phyloP scores from a whole-genome alignment of 2,329 filamentous ascomycete genomes.

The Orbilia oligospora region DNA sequence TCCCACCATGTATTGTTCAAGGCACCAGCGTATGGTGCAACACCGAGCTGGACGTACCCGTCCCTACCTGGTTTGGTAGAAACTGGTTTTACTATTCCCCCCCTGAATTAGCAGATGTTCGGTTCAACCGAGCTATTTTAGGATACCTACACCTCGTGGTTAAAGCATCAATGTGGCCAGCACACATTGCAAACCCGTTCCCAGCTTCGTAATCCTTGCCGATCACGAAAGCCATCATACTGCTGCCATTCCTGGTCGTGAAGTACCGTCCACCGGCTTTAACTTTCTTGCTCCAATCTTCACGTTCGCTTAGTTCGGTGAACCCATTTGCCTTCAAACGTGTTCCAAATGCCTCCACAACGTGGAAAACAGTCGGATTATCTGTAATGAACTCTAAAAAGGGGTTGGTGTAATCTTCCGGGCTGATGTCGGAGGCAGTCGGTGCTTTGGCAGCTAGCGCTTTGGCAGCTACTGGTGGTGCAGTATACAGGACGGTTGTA shows the following conservation, averaged over 20 bases:
- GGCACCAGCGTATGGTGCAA: conserved; percentile 91
- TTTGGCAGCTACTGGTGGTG: conserved; percentile 26
- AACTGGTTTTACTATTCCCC: conserved; percentile 80
- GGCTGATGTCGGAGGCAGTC: conserved; percentile 64
- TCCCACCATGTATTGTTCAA: conserved; percentile 96
- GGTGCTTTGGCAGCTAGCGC: conserved; percentile 34
- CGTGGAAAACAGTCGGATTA: conserved; percentile 94
- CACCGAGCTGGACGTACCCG: conserved; percentile 89
- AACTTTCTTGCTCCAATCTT: conserved; percentile 81
- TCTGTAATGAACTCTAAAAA: conserved; percentile 89
- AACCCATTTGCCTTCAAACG: conserved; percentile 82
- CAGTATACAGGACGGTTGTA: conserved; percentile 10
- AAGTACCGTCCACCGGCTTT: conserved; percentile 89
- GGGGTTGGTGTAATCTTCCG: conserved; percentile 81
- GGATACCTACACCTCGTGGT: conserved; percentile 76
- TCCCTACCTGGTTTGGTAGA: conserved; percentile 86
- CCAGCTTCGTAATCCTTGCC: conserved; percentile 85
- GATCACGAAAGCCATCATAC: conserved; percentile 86
- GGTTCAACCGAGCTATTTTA: background rate
- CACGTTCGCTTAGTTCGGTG: conserved; percentile 80
- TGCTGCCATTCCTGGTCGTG: conserved; percentile 85
- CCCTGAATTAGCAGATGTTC: conserved; percentile 14
- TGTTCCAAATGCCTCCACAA: conserved; percentile 82
- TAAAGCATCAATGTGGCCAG: conserved; percentile 91
- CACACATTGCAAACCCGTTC: conserved; percentile 89